Conservation (phyloP, 257 asterid species). For the Solanum paucissectum region DNA sequence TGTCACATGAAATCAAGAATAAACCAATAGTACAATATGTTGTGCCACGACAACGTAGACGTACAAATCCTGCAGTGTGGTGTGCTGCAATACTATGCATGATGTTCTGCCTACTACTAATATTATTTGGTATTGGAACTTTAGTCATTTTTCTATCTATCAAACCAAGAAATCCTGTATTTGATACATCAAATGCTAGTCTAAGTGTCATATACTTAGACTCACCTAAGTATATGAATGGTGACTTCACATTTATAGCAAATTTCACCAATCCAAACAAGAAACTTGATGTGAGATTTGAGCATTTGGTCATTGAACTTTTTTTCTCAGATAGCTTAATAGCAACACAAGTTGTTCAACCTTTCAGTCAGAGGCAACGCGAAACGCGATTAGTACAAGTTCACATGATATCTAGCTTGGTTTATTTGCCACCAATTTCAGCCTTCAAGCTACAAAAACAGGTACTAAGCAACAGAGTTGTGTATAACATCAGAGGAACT, state of each 20-base stretch:
- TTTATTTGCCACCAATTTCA: constrained; percentile 43
- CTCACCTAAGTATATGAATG: constrained; percentile 38
- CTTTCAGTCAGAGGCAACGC: constrained; percentile 42
- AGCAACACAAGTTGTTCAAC: constrained; percentile 43
- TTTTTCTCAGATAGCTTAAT: constrained; percentile 36
- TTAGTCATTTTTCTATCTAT: constrained; percentile 40
- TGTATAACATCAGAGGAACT: constrained; percentile 44
- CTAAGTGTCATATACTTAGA: constrained; percentile 37
- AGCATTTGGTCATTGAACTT: constrained; percentile 50
- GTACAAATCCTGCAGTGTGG: constrained; percentile 69
- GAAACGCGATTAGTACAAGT: constrained; percentile 35
- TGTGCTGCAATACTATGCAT: constrained; percentile 52
- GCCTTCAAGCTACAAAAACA: constrained; percentile 59
- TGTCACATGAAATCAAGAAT: constrained; percentile 18
- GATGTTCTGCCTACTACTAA: constrained; percentile 56
- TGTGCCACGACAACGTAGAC: constrained; percentile 23
- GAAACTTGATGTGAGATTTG: constrained; percentile 52
- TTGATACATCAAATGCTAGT: constrained; percentile 62
- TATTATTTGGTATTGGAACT: constrained; percentile 56
- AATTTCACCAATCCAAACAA: constrained; percentile 79
- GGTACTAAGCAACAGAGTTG: constrained; percentile 46
- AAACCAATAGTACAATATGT: constrained; percentile 37
- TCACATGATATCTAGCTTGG: constrained; percentile 53
- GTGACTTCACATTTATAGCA: constrained; percentile 51
- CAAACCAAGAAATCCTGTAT: constrained; percentile 53